Evolutionary conservation across 768 basidiomycete species (phyloP), one percentile per base, ranked within the genome.

Genomic region (Amanita pallidorosea): DNA sequence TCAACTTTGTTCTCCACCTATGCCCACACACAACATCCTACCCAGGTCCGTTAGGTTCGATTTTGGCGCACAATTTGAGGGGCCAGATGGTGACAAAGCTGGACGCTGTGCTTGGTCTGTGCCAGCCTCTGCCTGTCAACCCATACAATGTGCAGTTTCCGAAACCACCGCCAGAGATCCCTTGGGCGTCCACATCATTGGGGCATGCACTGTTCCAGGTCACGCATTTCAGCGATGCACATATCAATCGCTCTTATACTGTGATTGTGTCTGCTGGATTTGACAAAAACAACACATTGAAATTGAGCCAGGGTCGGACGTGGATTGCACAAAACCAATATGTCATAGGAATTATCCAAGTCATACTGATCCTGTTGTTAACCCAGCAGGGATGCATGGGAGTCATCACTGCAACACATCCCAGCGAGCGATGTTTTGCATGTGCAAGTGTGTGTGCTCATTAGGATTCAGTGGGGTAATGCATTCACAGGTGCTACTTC

Each of bases 151-250:
- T 80, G 12, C 66, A 70, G 5, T 70, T 80, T 52, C 72, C 77
- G 2, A 70, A 70, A 41, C 45, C 70, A 3, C 58, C 67, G 7
- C 73, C 76, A 1, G 49, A 60, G 2, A 60, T 63, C 12, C 68
- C 68, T 4, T 66, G 65, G 43, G 52, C 51, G 1, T 69, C 66
- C 53, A 55, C 49, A 3, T 72, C 72, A 2, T 60, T 58, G 1
- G 72, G 75, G 4, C 67, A 65, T 44, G 18, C 64, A 20, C 74
- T 78, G 1, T 73, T 81, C 59, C 70, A 77, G 54, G 75, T 81
- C 6, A 71, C 73, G 0, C 81, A 83, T 58, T 73, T 83, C 59
- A 79, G 76, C 56, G 81, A 82, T 58, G 74, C 75, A 4, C 81
- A 83, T 55, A 75, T 83, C 31, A 80, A 82, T 56, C 65, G 78